Evolutionary conservation across 1,139 yeast genomes (phyloP).

Genomic region (Scheffersomyces stambukii): DNA sequence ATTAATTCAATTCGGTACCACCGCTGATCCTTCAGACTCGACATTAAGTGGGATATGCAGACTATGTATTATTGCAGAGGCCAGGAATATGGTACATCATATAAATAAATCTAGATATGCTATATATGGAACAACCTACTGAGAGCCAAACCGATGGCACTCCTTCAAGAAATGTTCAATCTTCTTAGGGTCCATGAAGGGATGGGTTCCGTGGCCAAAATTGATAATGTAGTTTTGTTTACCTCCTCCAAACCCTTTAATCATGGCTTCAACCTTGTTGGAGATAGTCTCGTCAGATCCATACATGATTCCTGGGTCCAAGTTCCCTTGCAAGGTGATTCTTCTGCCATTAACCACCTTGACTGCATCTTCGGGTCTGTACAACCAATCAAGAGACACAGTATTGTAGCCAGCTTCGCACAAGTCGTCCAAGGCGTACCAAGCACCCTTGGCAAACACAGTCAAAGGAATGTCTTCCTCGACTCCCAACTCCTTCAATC

Average conservation of each 20-base stretch:
- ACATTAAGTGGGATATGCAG: too few species aligned
- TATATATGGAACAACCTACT: slow-evolving; percentile 6
- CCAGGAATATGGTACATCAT: not conserved
- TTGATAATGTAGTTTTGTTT: slow-evolving; percentile 86
- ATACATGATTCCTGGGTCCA: slow-evolving; percentile 93
- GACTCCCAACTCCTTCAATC: slow-evolving; percentile 69
- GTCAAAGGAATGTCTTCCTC: slow-evolving; percentile 77
- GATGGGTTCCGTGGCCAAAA: slow-evolving; percentile 98
- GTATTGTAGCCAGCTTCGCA: slow-evolving; percentile 83
- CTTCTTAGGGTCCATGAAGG: slow-evolving; percentile 91
- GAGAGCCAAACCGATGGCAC: slow-evolving; percentile 73
- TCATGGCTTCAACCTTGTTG: slow-evolving; percentile 80
- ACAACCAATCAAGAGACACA: slow-evolving; percentile 90
- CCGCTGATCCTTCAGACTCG: too few species aligned
- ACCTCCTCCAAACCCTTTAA: slow-evolving; percentile 87
- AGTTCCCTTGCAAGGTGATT: slow-evolving; percentile 87
- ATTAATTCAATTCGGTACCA: too few species aligned
- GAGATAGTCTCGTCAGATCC: slow-evolving; percentile 82
- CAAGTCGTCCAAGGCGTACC: slow-evolving; percentile 90
- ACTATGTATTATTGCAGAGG: not conserved
- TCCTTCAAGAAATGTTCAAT: slow-evolving; percentile 80
- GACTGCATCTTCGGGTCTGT: slow-evolving; percentile 83
- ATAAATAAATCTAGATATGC: not conserved
- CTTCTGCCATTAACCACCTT: slow-evolving; percentile 68
- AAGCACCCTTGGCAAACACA: slow-evolving; percentile 92